Evolutionary conservation across 75 land plant genomes (phyloP), one percentile per base, ranked within the genome.

Genomic region (Sequoia sempervirens): DNA sequence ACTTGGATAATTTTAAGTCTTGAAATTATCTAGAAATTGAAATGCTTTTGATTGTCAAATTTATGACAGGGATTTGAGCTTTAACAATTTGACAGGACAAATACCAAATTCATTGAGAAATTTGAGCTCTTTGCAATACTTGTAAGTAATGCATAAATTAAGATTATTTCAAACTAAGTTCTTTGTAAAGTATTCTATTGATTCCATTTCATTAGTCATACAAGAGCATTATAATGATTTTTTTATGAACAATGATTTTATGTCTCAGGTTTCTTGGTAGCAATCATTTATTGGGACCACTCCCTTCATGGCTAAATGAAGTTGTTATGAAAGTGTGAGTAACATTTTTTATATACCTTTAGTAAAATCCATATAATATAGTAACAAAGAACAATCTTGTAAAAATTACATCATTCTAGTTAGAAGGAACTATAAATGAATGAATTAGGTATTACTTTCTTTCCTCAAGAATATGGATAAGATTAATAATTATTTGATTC

Each of bases 61-160:
- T 18, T 38, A 8, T 74, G 43, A 38, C 43, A 74, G 76, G 76
- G 76, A 74, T 74, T 74, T 74, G 76, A 74, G 76, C 76, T 74
- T 74, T 74, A 74, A 74, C 4, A 74, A 37, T 74, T 74, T 74
- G 40, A 74, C 23, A 5, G 76, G 76, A 74, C 76, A 74, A 37
- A 74, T 74, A 36, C 76, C 76, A 74, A 2, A 74, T 74, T 74
- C 76, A 17, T 74, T 74, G 2, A 74, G 76, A 74, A 74, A 74
- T 7, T 17, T 18, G 41, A 74, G 41, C 76, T 74, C 43, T 74
- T 38, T 74, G 76, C 38, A 15, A 2, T 74, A 74, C 43, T 37
- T 74, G 76, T 74, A 37, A 74, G 76, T 74, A 74, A 37, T 37
- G 41, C 26, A 37, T 74, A 14, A 37, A 8, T 36, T 20, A 74